Conservation (phyloP, 2,329 filamentous ascomycete genomes). For the Cytospora mali region DNA sequence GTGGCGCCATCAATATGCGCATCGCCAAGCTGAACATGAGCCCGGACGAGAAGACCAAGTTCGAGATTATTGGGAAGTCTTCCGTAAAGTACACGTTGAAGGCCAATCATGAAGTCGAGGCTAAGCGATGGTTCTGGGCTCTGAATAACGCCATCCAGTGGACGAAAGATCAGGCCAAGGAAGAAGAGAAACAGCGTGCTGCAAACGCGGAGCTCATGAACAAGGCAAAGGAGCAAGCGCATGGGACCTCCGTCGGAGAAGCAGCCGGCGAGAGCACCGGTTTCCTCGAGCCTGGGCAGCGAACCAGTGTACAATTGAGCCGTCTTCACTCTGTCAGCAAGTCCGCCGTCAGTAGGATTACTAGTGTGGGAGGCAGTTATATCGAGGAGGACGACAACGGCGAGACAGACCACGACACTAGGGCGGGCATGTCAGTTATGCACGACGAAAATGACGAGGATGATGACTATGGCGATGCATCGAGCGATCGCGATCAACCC, state of each 20-base stretch:
- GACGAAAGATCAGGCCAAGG: conserved; percentile 94
- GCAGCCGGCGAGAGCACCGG: conserved; percentile 57
- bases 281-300: conserved; percentile 45
- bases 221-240: conserved; percentile 71
- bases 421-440: conserved; percentile 37
- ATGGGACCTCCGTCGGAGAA: conserved; percentile 49
- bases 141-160: conserved; percentile 98
- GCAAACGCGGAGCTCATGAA: conserved; percentile 74
- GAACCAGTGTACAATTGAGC: conserved; percentile 50
- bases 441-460: conserved; percentile 66
- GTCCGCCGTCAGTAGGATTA: conserved; percentile 38
- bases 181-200: conserved; percentile 77
- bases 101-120: conserved; percentile 96
- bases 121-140: conserved; percentile 98
- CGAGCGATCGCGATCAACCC: conserved; percentile 73
- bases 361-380: conserved; percentile 51
- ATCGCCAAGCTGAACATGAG: conserved; percentile 96
- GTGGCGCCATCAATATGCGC: conserved; percentile 97
- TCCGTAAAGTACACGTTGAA: conserved; percentile 98
- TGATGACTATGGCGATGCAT: conserved; percentile 80
- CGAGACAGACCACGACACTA: conserved; percentile 27
- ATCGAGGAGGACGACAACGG: conserved; percentile 52
- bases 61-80: conserved; percentile 97
- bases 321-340: conserved; percentile 43
- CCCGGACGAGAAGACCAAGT: conserved; percentile 93